These are phyloP conservation scores for Citeromyces nyonsensis DNA, from an alignment of 805 yeast species.

Conservation along the genomic window DNA sequence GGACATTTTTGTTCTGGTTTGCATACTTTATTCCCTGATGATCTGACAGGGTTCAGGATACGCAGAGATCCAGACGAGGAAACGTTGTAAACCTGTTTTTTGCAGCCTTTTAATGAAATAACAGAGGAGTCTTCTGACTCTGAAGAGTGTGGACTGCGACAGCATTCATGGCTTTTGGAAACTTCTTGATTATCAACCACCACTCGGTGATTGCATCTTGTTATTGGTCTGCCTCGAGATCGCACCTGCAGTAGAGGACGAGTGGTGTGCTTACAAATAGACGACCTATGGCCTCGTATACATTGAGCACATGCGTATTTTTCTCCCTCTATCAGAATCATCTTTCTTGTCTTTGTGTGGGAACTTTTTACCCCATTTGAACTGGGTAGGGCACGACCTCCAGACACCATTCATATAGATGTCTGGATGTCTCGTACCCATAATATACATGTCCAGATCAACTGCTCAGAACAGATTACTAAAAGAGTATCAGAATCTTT, in stretches of 20 bases:
- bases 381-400: background rate
- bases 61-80: slow-evolving; percentile 14
- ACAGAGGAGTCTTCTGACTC: slow-evolving; percentile 5
- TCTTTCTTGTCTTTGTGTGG: slow-evolving; percentile 14
- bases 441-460: slow-evolving; percentile 9
- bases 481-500: slow-evolving; percentile 79
- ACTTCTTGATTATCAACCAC: slow-evolving; percentile 37
- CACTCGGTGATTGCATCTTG: slow-evolving; percentile 38
- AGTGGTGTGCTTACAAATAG: slow-evolving; percentile 68
- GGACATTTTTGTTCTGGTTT: too few relatives aligned
- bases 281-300: slow-evolving; percentile 85
- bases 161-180: background rate
- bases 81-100: slow-evolving; percentile 18
- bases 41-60: slow-evolving; percentile 14
- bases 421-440: background rate
- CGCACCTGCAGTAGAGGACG: slow-evolving; percentile 78
- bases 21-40: too few relatives aligned
- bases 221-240: slow-evolving; percentile 76
- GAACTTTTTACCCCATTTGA: background rate
- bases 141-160: background rate
- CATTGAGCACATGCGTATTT: slow-evolving; percentile 80
- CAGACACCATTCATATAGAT: too few relatives aligned
- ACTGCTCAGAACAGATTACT: slow-evolving; percentile 73
- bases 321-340: slow-evolving; percentile 69
- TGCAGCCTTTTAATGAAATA: slow-evolving; percentile 16